Evolutionary conservation across 345 rosid genomes (phyloP).

Genomic region (Hibiscus syriacus): DNA sequence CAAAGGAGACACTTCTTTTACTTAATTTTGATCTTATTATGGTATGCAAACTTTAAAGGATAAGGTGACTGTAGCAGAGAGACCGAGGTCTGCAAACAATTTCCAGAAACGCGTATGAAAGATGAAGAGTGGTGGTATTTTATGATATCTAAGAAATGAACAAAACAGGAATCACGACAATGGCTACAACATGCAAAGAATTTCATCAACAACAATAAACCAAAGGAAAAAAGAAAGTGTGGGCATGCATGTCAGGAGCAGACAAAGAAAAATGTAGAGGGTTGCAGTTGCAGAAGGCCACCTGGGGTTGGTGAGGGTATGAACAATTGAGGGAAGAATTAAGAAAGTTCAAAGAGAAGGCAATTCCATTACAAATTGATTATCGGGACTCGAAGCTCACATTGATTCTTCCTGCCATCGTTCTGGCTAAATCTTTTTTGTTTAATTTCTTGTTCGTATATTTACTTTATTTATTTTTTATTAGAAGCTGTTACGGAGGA

Average conservation of each 20-base stretch:
- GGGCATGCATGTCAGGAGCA: too few species aligned
- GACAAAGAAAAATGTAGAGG: not conserved
- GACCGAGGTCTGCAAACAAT: too few species aligned
- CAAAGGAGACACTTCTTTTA: not conserved
- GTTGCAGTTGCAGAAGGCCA: too few species aligned
- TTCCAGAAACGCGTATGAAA: too few species aligned
- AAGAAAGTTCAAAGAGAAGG: not conserved
- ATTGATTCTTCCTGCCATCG: conserved; percentile 11
- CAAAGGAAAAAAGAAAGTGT: too few species aligned
- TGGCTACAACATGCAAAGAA: conserved; percentile 13
- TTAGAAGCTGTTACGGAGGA: too few species aligned
- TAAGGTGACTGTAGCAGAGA: not conserved
- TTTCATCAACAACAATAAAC: too few species aligned
- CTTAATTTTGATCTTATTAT: not conserved
- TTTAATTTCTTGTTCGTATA: not conserved
- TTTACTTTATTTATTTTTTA: not conserved
- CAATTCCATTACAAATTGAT: conserved; percentile 16
- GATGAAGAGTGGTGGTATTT: too few species aligned
- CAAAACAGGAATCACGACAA: conserved; percentile 50
- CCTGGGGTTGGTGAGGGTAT: not conserved
- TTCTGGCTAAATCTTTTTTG: not conserved
- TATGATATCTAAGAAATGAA: conserved; percentile 13
- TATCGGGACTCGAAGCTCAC: conserved; percentile 32
- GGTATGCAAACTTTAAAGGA: not conserved
- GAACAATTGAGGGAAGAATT: conserved; percentile 15